Conservation (phyloP, 768 basidiomycete species). For the Pulveroboletus frians region DNA sequence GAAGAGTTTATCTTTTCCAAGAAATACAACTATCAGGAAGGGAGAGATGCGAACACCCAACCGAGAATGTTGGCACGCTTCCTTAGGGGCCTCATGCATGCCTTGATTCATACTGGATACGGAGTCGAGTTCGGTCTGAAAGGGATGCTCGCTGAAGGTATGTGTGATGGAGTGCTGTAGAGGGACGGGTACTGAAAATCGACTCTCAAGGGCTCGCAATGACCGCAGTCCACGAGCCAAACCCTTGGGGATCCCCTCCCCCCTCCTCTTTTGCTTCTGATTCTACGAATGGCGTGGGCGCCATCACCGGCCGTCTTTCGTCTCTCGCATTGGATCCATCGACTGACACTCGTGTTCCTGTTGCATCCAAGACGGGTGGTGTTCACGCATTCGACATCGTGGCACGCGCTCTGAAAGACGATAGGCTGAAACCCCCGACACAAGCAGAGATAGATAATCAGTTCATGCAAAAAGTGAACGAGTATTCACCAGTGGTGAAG, state of each 20-base stretch:
- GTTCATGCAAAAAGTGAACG: constrained; percentile 7
- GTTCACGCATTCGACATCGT: constrained; percentile 44
- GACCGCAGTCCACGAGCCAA: constrained; percentile 27
- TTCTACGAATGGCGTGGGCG: background rate
- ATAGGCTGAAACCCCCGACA: constrained; percentile 20
- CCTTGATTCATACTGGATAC: constrained; percentile 58
- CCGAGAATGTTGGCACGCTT: constrained; percentile 54
- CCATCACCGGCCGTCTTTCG: constrained; percentile 1
- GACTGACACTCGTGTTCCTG: background rate
- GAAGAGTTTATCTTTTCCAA: constrained; percentile 31
- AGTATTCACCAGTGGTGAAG: constrained; percentile 1
- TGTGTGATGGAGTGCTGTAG: background rate
- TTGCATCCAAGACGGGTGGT: constrained; percentile 1
- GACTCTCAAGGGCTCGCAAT: constrained; percentile 21
- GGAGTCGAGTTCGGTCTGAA: constrained; percentile 60
- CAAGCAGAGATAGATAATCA: constrained; percentile 14
- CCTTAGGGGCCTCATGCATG: constrained; percentile 47
- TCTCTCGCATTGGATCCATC: constrained; percentile 5
- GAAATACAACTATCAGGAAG: constrained; percentile 22
- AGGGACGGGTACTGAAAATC: background rate
- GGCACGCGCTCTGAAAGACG: constrained; percentile 48
- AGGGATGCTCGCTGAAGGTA: constrained; percentile 62
- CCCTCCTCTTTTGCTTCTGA: constrained; percentile 7
- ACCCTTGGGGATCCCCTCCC: constrained; percentile 31
- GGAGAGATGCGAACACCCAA: constrained; percentile 19